These are phyloP conservation scores for Colletotrichum destructivum DNA, from an alignment of 2,329 filamentous ascomycete species.

Conservation along the genomic window DNA sequence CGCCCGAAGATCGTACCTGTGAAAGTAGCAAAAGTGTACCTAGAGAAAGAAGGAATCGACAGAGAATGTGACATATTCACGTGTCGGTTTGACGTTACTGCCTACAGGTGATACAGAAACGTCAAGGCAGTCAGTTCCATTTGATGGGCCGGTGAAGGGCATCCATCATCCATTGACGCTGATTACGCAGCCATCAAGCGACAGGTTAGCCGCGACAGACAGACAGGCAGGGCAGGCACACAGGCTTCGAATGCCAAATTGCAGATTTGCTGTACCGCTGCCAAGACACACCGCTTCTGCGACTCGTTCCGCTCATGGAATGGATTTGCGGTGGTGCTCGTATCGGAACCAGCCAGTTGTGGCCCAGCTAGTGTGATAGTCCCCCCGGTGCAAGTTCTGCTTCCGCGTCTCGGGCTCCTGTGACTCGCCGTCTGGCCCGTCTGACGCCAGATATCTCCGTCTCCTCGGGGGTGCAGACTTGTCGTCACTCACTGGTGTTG, in stretches of 20 bases:
- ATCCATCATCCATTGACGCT: background rate
- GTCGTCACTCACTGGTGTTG: constrained; percentile 17
- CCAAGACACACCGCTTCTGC: constrained; percentile 35
- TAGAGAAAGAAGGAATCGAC: background rate
- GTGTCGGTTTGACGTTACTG: background rate
- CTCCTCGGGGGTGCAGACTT: background rate
- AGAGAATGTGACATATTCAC: too few relatives aligned
- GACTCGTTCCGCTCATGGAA: constrained; percentile 34
- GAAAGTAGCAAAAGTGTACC: too few relatives aligned
- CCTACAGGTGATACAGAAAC: background rate
- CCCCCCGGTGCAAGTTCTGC: constrained; percentile 2
- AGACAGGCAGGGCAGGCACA: too few relatives aligned
- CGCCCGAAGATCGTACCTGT: background rate
- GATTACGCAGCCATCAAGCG: background rate
- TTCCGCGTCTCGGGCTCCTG: constrained; percentile 26
- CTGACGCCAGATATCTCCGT: background rate
- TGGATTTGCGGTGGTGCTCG: constrained; percentile 38
- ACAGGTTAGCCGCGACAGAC: background rate
- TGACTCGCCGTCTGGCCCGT: background rate
- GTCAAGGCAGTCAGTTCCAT: background rate
- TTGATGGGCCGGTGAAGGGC: background rate
- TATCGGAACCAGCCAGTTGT: constrained; percentile 12
- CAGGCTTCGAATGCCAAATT: background rate
- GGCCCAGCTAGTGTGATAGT: constrained; percentile 4
- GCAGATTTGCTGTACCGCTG: constrained; percentile 4